phyloP scores from a whole-genome alignment of 768 basidiomycete genomes.

The Russula brevipes region DNA sequence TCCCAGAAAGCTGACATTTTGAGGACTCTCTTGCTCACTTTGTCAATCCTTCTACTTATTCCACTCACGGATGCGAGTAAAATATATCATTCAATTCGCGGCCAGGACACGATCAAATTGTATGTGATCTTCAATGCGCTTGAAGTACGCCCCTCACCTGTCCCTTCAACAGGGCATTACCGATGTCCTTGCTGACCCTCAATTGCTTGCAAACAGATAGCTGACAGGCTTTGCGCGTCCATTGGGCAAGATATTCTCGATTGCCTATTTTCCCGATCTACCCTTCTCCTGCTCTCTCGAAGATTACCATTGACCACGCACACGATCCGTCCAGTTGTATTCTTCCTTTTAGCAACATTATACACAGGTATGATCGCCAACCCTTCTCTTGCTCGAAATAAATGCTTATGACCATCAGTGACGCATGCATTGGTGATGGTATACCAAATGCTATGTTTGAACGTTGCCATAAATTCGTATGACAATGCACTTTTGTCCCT shows the following conservation, averaged over 20 bases:
- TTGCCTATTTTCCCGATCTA: slow-evolving; percentile 91
- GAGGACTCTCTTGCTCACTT: slow-evolving; percentile 67
- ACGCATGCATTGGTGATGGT: slow-evolving; percentile 91
- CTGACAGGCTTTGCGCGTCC: slow-evolving; percentile 87
- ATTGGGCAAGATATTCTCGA: slow-evolving; percentile 98
- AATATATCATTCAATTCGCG: slow-evolving; percentile 96
- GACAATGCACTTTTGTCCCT: slow-evolving; percentile 93
- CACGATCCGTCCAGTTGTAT: slow-evolving; percentile 75
- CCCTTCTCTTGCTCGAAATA: background rate
- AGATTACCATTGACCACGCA: slow-evolving; percentile 54
- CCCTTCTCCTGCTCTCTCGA: slow-evolving; percentile 67
- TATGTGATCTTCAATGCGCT: slow-evolving; percentile 99
- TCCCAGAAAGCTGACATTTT: slow-evolving; percentile 92
- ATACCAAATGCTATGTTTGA: slow-evolving; percentile 90
- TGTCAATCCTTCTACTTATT: slow-evolving; percentile 68
- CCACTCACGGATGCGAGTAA: slow-evolving; percentile 92
- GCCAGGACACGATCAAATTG: slow-evolving; percentile 97
- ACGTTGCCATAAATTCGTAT: slow-evolving; percentile 97
- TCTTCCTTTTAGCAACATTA: slow-evolving; percentile 72
- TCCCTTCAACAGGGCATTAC: background rate
- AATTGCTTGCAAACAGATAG: slow-evolving; percentile 56
- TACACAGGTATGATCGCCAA: slow-evolving; percentile 64
- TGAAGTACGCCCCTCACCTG: slow-evolving; percentile 57
- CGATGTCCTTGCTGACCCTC: background rate
- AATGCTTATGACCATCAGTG: slow-evolving; percentile 42